phyloP scores from a whole-genome alignment of 305 asterid genomes.

The Fraxinus ornus region DNA sequence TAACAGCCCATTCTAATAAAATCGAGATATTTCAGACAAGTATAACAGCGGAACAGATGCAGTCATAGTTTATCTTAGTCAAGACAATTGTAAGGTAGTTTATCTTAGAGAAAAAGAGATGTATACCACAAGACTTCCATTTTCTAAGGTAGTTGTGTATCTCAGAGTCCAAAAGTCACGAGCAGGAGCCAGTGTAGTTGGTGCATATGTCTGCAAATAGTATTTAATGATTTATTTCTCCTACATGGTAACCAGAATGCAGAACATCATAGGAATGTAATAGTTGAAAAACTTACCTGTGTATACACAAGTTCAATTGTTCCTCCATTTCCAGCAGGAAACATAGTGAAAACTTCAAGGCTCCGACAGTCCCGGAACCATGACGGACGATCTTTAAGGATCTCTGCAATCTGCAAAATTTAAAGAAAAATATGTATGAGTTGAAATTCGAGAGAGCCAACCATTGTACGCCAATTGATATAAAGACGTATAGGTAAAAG shows the following conservation, averaged over 20 bases:
- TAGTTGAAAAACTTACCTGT: constrained; percentile 49
- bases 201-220: constrained; percentile 73
- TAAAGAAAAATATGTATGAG: neutral
- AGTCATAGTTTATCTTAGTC: neutral
- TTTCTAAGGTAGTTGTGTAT: constrained; percentile 80
- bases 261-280: neutral
- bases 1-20: neutral
- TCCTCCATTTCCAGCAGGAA: constrained; percentile 91
- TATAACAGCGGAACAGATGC: neutral
- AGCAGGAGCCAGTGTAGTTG: constrained; percentile 90
- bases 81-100: neutral
- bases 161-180: constrained; percentile 97
- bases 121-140: constrained; percentile 88
- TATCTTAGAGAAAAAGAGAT: neutral
- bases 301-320: constrained; percentile 77
- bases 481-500: neutral
- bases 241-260: neutral
- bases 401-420: constrained; percentile 69
- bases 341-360: constrained; percentile 80
- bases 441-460: neutral
- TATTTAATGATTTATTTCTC: constrained; percentile 2
- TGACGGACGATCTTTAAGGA: constrained; percentile 87
- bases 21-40: neutral
- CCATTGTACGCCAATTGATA: neutral
- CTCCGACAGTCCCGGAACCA: constrained; percentile 95